Evolutionary conservation across 805 yeast species (phyloP).

Genomic region (Blastobotrys chiropterorum): DNA sequence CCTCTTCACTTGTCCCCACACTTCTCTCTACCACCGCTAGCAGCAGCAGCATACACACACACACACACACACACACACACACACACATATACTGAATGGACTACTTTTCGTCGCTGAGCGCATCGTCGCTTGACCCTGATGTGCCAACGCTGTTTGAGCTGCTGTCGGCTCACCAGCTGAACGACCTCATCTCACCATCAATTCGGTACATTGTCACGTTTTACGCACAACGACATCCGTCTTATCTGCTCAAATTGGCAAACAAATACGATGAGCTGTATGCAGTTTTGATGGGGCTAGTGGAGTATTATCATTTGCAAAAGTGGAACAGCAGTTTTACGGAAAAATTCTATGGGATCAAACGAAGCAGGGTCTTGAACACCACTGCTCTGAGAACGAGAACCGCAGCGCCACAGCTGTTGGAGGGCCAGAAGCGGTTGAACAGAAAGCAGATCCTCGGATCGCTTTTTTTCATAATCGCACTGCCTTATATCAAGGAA

Average conservation of each 20-base stretch:
- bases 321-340: conserved; percentile 82
- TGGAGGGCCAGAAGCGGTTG: conserved; percentile 50
- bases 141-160: conserved; percentile 88
- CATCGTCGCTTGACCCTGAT: conserved; percentile 64
- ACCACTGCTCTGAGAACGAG: conserved; percentile 24
- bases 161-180: conserved; percentile 73
- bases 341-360: conserved; percentile 87
- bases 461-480: conserved; percentile 48
- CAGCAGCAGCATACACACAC: too few relatives aligned
- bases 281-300: conserved; percentile 47
- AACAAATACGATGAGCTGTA: conserved; percentile 75
- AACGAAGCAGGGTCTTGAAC: conserved; percentile 42
- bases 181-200: conserved; percentile 73
- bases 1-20: too few relatives aligned
- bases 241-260: conserved; percentile 52
- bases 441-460: conserved; percentile 46
- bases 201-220: conserved; percentile 72
- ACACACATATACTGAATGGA: too few relatives aligned
- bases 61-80: not conserved
- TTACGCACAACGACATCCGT: conserved; percentile 74
- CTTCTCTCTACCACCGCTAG: too few relatives aligned
- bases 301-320: conserved; percentile 66
- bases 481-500: conserved; percentile 61
- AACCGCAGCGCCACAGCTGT: conserved; percentile 28
- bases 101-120: conserved; percentile 72